Conservation (phyloP, 2,329 filamentous ascomycete genomes). For the Penicillium hordei region DNA sequence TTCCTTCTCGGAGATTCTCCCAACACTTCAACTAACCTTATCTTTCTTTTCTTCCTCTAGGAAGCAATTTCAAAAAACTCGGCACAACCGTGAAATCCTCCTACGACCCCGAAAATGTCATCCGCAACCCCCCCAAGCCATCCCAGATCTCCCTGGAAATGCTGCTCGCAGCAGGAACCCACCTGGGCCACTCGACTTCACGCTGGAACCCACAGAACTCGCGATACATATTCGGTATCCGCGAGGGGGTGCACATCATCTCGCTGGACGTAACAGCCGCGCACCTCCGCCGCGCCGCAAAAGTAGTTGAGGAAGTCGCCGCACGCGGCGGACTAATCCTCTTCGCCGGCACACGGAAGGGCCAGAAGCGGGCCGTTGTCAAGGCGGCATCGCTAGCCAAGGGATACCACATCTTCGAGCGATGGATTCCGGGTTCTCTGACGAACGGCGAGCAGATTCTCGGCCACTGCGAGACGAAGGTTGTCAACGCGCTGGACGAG, state of each 20-base stretch:
- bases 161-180: slow-evolving; percentile 80
- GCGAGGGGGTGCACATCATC: slow-evolving; percentile 89
- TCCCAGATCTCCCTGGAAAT: slow-evolving; percentile 86
- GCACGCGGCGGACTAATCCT: slow-evolving; percentile 80
- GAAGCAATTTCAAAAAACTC: slow-evolving; percentile 32
- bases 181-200: slow-evolving; percentile 86
- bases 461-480: slow-evolving; percentile 65
- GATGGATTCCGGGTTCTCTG: slow-evolving; percentile 88
- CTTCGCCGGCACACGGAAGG: slow-evolving; percentile 83
- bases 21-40: neutral
- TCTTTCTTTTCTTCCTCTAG: slow-evolving; percentile 19
- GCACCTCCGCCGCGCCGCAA: slow-evolving; percentile 87
- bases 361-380: slow-evolving; percentile 78
- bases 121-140: slow-evolving; percentile 71
- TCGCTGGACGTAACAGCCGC: slow-evolving; percentile 84
- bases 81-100: slow-evolving; percentile 30
- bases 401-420: slow-evolving; percentile 85
- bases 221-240: slow-evolving; percentile 87
- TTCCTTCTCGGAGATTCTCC: neutral
- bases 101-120: slow-evolving; percentile 37
- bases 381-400: slow-evolving; percentile 74
- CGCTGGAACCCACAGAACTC: slow-evolving; percentile 95
- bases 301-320: slow-evolving; percentile 83
- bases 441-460: slow-evolving; percentile 92
- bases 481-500: slow-evolving; percentile 74